Conservation (phyloP, 345 rosid species). For the Mangifera indica region DNA sequence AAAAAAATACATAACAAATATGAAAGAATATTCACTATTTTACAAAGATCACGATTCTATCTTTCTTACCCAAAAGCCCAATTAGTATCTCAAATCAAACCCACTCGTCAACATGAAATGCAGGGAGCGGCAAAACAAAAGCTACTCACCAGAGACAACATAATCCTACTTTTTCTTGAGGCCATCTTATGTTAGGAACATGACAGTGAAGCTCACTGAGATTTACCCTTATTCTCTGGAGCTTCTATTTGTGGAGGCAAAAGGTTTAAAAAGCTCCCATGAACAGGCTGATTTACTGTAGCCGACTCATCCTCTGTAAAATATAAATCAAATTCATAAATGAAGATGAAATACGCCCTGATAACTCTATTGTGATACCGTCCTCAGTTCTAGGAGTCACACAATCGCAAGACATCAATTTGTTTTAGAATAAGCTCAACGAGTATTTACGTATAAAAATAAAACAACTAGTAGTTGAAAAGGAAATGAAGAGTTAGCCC, state of each 20-base stretch:
- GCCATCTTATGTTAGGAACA: slow-evolving; percentile 13
- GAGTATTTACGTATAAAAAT: neutral
- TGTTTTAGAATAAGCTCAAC: neutral
- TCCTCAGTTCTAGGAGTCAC: neutral
- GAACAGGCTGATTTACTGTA: slow-evolving; percentile 44
- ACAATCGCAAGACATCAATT: neutral
- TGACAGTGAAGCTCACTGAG: slow-evolving; percentile 31
- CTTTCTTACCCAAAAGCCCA: slow-evolving; percentile 28
- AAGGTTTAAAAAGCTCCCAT: slow-evolving; percentile 84
- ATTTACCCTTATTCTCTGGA: slow-evolving; percentile 51
- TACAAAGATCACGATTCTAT: slow-evolving; percentile 34
- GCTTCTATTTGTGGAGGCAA: slow-evolving; percentile 66
- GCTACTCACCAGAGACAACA: slow-evolving; percentile 24
- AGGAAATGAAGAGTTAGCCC: slow-evolving; percentile 10
- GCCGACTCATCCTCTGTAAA: slow-evolving; percentile 76
- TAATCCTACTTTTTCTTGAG: slow-evolving; percentile 9
- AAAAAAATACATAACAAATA: slow-evolving; percentile 25
- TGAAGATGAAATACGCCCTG: neutral
- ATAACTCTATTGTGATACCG: neutral
- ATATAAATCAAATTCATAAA: slow-evolving; percentile 5
- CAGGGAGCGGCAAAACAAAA: slow-evolving; percentile 21
- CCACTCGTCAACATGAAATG: slow-evolving; percentile 29
- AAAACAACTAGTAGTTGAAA: neutral
- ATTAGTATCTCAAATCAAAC: slow-evolving; percentile 34
- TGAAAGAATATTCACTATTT: slow-evolving; percentile 44